These are phyloP conservation scores for Eutrema japonicum DNA, from an alignment of 345 rosid genomes.

Conservation along the genomic window DNA sequence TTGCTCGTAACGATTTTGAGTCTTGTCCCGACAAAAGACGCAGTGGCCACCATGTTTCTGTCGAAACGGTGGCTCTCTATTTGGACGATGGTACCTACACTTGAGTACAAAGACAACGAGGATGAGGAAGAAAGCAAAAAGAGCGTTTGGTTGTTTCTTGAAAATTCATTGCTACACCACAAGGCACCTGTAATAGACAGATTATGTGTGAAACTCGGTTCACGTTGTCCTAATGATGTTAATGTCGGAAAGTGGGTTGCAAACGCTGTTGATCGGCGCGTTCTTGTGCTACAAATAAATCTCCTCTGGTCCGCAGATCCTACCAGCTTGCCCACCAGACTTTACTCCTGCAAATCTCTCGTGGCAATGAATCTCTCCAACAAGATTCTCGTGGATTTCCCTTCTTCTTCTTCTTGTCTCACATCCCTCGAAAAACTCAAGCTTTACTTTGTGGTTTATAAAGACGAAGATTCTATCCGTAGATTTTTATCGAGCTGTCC, in stretches of 20 bases:
- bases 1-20: not conserved
- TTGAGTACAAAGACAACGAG: no score
- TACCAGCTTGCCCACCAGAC: not conserved
- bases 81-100: no score
- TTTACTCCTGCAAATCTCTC: not conserved
- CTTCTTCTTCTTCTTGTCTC: constrained; percentile 15
- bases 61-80: no score
- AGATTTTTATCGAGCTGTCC: constrained; percentile 28
- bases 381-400: constrained; percentile 16
- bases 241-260: no score
- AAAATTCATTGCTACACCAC: no score
- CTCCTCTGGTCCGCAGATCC: constrained; percentile 3
- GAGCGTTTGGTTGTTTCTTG: no score
- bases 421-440: not conserved
- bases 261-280: not conserved
- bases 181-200: no score
- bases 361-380: not conserved
- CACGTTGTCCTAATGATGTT: no score
- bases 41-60: not conserved
- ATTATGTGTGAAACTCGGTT: no score
- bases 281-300: not conserved
- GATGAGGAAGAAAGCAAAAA: no score
- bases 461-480: constrained; percentile 24
- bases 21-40: constrained; percentile 2
- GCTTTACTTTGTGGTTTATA: not conserved